Conservation (phyloP, 2,329 filamentous ascomycete species). For the Tolypocladium paradoxum region DNA sequence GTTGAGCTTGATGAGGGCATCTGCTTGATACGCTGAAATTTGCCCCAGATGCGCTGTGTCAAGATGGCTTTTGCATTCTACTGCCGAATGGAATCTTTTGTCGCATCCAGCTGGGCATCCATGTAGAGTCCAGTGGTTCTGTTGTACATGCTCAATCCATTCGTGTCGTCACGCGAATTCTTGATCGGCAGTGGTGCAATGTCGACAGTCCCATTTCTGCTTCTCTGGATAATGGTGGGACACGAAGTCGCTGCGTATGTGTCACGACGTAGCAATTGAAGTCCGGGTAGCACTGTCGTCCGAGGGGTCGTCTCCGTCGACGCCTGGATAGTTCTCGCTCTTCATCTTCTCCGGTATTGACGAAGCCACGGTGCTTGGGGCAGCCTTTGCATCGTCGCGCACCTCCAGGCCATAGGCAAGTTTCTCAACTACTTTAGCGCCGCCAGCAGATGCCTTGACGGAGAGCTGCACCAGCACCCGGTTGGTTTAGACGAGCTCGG, state of each 20-base stretch:
- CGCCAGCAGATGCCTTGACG: conserved; percentile 8
- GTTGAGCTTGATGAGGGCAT: not conserved
- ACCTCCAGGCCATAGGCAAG: conserved; percentile 13
- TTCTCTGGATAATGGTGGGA: conserved; percentile 13
- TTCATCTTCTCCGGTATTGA: conserved; percentile 12
- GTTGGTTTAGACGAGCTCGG: conserved; percentile 2
- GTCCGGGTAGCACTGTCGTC: conserved; percentile 15
- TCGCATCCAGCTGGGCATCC: not conserved
- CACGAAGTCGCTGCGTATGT: conserved; percentile 3
- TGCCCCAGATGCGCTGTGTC: not conserved
- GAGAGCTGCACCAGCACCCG: conserved; percentile 1
- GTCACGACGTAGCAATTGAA: conserved; percentile 17
- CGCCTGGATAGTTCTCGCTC: not conserved
- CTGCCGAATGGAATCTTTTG: not conserved
- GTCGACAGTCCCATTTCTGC: conserved; percentile 15
- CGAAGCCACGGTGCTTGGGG: conserved; percentile 10
- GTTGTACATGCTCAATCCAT: conserved; percentile 14
- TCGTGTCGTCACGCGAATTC: conserved; percentile 10
- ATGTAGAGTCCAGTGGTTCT: conserved; percentile 12
- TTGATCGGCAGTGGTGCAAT: conserved; percentile 11
- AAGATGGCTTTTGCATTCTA: conserved; percentile 1
- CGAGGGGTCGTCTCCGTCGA: conserved; percentile 11
- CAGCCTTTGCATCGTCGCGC: conserved; percentile 3
- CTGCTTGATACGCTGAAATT: not conserved
- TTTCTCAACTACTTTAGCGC: conserved; percentile 15